phyloP scores from a whole-genome alignment of 192 early-diverging fungal genomes.

The Allomyces javanicus region DNA sequence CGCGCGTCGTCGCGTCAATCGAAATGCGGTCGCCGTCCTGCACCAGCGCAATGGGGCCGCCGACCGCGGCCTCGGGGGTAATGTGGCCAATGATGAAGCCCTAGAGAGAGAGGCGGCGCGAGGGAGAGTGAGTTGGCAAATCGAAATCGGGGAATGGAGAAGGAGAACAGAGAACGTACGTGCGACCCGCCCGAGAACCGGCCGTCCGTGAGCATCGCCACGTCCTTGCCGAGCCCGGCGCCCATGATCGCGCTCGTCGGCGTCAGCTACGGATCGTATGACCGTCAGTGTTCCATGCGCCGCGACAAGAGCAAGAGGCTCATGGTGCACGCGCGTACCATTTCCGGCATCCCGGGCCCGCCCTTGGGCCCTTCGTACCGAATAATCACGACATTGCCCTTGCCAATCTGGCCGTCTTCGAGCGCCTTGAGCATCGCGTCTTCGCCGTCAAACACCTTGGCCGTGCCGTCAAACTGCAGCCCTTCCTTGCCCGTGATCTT shows the following conservation, averaged over 20 bases:
- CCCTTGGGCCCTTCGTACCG: slow-evolving; percentile 96
- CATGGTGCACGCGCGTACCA: slow-evolving; percentile 33
- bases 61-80: slow-evolving; percentile 90
- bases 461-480: slow-evolving; percentile 63
- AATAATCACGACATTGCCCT: slow-evolving; percentile 84
- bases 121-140: not conserved
- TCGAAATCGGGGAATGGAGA: not conserved
- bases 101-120: slow-evolving; percentile 4
- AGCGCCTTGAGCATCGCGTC: slow-evolving; percentile 76
- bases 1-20: slow-evolving; percentile 66
- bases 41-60: slow-evolving; percentile 87
- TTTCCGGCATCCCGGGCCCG: slow-evolving; percentile 98
- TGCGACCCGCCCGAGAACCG: slow-evolving; percentile 97
- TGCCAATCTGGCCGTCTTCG: slow-evolving; percentile 66
- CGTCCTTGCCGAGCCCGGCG: slow-evolving; percentile 90
- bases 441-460: slow-evolving; percentile 83
- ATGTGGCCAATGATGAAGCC: slow-evolving; percentile 99
- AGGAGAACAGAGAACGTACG: slow-evolving; percentile 18
- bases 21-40: slow-evolving; percentile 70
- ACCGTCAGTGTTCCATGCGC: not conserved
- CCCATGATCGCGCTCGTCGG: slow-evolving; percentile 98
- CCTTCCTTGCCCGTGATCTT: slow-evolving; percentile 99
- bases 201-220: slow-evolving; percentile 92
- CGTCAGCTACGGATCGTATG: slow-evolving; percentile 26
- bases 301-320: not conserved